phyloP scores from a whole-genome alignment of 805 yeast species.

The Yueomyces sp. region DNA sequence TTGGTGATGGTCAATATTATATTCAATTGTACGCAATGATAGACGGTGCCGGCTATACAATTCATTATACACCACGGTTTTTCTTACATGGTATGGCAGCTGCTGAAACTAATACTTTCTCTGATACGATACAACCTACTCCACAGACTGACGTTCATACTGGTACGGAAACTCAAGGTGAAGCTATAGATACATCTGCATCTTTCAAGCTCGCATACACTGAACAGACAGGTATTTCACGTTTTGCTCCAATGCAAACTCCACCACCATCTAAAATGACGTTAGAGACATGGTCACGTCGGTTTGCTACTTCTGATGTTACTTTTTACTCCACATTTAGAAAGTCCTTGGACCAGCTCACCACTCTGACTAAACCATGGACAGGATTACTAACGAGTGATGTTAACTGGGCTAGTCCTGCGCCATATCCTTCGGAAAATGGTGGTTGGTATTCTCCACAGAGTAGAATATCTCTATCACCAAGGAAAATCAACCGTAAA shows the following conservation, averaged over 20 bases:
- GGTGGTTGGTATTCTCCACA: conserved; percentile 55
- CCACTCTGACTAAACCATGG: conserved; percentile 85
- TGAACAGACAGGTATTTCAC: conserved; percentile 60
- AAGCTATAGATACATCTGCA: conserved; percentile 25
- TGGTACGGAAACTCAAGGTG: conserved; percentile 21
- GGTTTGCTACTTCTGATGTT: conserved; percentile 56
- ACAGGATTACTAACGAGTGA: conserved; percentile 49
- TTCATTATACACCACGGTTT: conserved; percentile 60
- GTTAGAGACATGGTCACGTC: conserved; percentile 48
- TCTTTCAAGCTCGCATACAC: conserved; percentile 65
- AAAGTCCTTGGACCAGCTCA: conserved; percentile 23
- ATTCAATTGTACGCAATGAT: conserved; percentile 49
- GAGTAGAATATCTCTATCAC: conserved; percentile 28
- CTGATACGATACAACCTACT: conserved; percentile 31
- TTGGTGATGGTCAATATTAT: conserved; percentile 55
- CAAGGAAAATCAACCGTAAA: conserved; percentile 16
- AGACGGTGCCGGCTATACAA: conserved; percentile 31
- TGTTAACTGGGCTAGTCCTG: conserved; percentile 59
- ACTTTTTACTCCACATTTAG: conserved; percentile 40
- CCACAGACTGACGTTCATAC: conserved; percentile 21
- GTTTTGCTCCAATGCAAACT: conserved; percentile 86
- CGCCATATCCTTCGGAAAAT: conserved; percentile 48
- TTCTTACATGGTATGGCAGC: conserved; percentile 49
- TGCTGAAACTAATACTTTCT: conserved; percentile 25
- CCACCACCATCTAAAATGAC: conserved; percentile 73